A percentile compares a stretch with the other conserved stretches of the same genome.
phyloP scores from a whole-genome alignment of 164 flowering plant species.

The Akebia trifoliata region DNA sequence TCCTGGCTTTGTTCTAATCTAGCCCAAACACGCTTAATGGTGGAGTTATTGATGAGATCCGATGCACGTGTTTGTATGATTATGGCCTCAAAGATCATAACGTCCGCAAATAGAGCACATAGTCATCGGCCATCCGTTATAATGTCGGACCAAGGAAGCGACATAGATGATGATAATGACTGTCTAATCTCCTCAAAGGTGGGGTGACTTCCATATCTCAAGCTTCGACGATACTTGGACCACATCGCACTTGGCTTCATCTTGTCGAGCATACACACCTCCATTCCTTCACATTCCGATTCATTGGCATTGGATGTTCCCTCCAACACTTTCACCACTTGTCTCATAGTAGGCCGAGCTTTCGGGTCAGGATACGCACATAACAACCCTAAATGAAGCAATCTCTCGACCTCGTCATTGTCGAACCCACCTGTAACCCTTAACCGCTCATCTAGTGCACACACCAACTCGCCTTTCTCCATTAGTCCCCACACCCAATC shows the following conservation, averaged over 20 bases:
- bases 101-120: background rate
- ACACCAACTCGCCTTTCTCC: slow-evolving; percentile 26
- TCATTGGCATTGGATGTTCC: slow-evolving; percentile 28
- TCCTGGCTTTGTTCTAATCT: no score
- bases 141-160: slow-evolving; percentile 34
- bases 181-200: slow-evolving; percentile 34
- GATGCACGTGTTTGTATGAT: no score
- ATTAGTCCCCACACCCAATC: slow-evolving; percentile 40
- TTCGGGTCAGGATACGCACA: slow-evolving; percentile 47
- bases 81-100: no score
- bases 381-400: slow-evolving; percentile 51
- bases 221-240: slow-evolving; percentile 13
- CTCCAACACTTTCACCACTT: slow-evolving; percentile 52
- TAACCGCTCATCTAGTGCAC: slow-evolving; percentile 36
- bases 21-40: no score
- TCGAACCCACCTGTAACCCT: slow-evolving; percentile 28
- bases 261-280: slow-evolving; percentile 26
- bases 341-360: slow-evolving; percentile 58
- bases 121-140: slow-evolving; percentile 31
- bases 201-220: slow-evolving; percentile 25
- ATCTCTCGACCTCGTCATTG: slow-evolving; percentile 39
- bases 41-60: no score
- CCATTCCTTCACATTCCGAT: slow-evolving; percentile 32
- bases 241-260: slow-evolving; percentile 24
- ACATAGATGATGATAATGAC: slow-evolving; percentile 29